phyloP scores from a whole-genome alignment of 2,329 filamentous ascomycete genomes.

The Cercospora sojina region DNA sequence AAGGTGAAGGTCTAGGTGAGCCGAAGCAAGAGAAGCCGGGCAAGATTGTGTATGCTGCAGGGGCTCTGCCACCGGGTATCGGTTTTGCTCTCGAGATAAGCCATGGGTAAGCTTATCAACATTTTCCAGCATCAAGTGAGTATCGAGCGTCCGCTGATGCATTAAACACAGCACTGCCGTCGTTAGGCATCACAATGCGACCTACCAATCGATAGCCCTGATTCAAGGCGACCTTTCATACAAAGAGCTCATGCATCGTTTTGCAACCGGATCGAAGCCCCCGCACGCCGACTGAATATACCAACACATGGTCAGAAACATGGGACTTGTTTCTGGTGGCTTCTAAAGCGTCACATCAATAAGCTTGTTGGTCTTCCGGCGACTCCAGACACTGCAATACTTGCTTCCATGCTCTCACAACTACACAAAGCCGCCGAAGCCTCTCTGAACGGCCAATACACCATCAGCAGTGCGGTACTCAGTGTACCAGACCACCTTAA shows the following conservation, averaged over 20 bases:
- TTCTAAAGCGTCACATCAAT: background rate
- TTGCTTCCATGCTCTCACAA: background rate
- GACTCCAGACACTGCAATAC: background rate
- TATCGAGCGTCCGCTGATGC: too few species aligned
- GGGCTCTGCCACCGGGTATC: too few species aligned
- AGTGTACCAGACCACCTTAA: background rate
- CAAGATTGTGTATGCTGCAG: too few species aligned
- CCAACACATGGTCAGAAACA: background rate
- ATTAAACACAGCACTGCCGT: background rate
- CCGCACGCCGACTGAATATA: background rate
- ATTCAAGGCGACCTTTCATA: background rate
- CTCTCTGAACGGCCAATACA: background rate
- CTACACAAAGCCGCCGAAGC: background rate
- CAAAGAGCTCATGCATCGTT: background rate
- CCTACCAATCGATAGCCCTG: background rate
- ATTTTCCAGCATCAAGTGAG: too few species aligned
- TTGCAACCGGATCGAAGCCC: background rate
- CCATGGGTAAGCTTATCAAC: background rate
- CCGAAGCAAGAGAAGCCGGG: too few species aligned
- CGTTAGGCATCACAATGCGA: background rate
- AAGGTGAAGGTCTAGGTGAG: background rate
- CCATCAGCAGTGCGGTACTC: background rate
- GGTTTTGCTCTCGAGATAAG: background rate
- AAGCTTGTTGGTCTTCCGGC: background rate
- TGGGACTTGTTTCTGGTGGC: background rate